Base-by-base conservation (phyloP, 78 protist genomes). In the Bodo saltans region DNA sequence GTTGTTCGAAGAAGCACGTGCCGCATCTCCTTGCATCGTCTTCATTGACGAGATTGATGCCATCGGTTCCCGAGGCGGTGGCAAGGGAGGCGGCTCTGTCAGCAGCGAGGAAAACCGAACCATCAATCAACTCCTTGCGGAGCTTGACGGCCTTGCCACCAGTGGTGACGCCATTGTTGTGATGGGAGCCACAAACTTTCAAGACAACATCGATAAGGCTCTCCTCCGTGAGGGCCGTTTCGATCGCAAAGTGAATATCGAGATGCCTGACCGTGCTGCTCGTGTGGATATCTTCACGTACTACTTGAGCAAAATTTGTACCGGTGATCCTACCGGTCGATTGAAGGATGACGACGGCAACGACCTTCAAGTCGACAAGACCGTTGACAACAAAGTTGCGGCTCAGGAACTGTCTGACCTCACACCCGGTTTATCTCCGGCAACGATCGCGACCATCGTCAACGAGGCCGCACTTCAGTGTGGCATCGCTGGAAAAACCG, bases 211-310 rank as follows among this genome's bases (percentile, higher is more conserved):
- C 42, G 99, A 95, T 84, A 38, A 67, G 60, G 99, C 99, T 0
- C 88, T 98, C 79, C 79, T 96, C n/a, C 91, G 99, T 0, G 98
- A 99, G 0, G 99, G 99, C 35, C 90, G 99, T 42, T 97, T 76
- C 60, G 98, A 95, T 71, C 75, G 98, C 27, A 88, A 87, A 68
- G 89, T 97, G 52, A 32, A 70, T 38, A 83, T 97, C 30, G 97
- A 89, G 67, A 78, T 53, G 74, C 99, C 99, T 0, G 99, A 98
- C 79, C 32, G 94, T 72, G 88, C 79, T 41, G 96, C 95, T 12
- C 88, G 97, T 28, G 25, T 82, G 28, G 89, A 94, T 41, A 94
- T 97, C 81, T 96, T 96, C 84, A 0, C 35, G 27, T 88, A 96
- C 1, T 98, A 98, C 85, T 72, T 96, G 32, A 83, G 84, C 80